Conservation (phyloP, 805 yeast genomes). For the Monosporozyma aquatica region DNA sequence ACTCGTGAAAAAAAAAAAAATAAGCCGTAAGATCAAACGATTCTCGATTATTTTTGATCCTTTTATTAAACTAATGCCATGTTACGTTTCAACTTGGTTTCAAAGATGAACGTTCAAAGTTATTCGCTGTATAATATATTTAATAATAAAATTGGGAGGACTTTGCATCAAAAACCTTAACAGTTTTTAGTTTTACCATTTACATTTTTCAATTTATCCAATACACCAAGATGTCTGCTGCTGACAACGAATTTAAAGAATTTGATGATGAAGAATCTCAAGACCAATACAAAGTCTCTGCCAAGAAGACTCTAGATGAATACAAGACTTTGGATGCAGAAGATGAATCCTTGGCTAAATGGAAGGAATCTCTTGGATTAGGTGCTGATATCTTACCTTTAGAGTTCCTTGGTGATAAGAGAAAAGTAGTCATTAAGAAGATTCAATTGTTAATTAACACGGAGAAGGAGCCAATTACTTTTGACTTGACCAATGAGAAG, state of each 20-base stretch:
- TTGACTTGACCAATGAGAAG: slow-evolving; percentile 56
- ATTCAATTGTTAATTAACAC: slow-evolving; percentile 65
- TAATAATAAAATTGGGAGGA: too few relatives aligned
- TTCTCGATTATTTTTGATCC: too few relatives aligned
- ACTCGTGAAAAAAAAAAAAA: too few relatives aligned
- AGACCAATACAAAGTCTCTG: slow-evolving; percentile 31
- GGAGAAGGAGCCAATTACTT: slow-evolving; percentile 52
- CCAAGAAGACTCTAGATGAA: slow-evolving; percentile 73
- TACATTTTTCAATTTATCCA: too few relatives aligned
- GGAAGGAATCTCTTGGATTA: slow-evolving; percentile 85
- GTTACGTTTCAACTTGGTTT: too few relatives aligned
- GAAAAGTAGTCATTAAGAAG: slow-evolving; percentile 72
- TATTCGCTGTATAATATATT: too few relatives aligned
- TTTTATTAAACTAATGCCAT: too few relatives aligned
- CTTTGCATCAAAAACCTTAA: too few relatives aligned
- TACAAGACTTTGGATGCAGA: slow-evolving; percentile 78
- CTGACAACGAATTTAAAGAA: slow-evolving; percentile 31
- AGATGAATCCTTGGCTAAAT: slow-evolving; percentile 80
- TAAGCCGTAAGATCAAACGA: too few relatives aligned
- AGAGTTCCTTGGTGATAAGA: slow-evolving; percentile 53
- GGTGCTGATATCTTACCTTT: slow-evolving; percentile 54
- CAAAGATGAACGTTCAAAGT: too few relatives aligned
- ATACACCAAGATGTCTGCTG: slow-evolving; percentile 17
- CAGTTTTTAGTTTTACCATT: too few relatives aligned
- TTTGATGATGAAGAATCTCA: slow-evolving; percentile 23